phyloP scores from a whole-genome alignment of 2,329 filamentous ascomycete species.

The Leptosphaerulina australis region DNA sequence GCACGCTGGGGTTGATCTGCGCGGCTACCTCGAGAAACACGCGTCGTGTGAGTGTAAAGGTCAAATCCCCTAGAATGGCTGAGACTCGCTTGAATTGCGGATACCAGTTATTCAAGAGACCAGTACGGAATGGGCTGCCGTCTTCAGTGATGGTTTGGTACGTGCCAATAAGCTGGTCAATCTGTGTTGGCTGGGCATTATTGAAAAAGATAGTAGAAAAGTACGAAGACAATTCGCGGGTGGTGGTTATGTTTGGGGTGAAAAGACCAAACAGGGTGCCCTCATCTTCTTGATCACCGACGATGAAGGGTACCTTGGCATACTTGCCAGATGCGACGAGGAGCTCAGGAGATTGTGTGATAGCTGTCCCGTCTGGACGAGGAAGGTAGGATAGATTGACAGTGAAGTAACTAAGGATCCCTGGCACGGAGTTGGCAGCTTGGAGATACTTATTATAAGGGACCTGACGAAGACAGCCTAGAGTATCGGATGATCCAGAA shows the following conservation, averaged over 20 bases:
- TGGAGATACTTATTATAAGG: constrained; percentile 59
- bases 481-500: constrained; percentile 48
- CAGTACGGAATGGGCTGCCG: constrained; percentile 76
- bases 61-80: constrained; percentile 75
- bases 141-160: constrained; percentile 64
- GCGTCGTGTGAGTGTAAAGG: constrained; percentile 75
- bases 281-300: constrained; percentile 81
- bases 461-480: constrained; percentile 56
- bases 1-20: constrained; percentile 61
- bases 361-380: constrained; percentile 69
- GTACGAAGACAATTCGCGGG: constrained; percentile 65
- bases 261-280: constrained; percentile 76
- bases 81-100: constrained; percentile 78
- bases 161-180: constrained; percentile 64
- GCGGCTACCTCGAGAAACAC: constrained; percentile 61
- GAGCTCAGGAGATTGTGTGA: constrained; percentile 68
- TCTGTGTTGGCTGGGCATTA: constrained; percentile 56
- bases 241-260: constrained; percentile 70
- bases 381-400: constrained; percentile 76
- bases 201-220: constrained; percentile 67
- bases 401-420: constrained; percentile 69
- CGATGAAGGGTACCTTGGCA: constrained; percentile 66
- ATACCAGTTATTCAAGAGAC: constrained; percentile 71
- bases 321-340: constrained; percentile 61
- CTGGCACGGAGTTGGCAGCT: constrained; percentile 73